phyloP scores from a whole-genome alignment of 2,329 filamentous ascomycete genomes.

The Furcasterigmium furcatum region DNA sequence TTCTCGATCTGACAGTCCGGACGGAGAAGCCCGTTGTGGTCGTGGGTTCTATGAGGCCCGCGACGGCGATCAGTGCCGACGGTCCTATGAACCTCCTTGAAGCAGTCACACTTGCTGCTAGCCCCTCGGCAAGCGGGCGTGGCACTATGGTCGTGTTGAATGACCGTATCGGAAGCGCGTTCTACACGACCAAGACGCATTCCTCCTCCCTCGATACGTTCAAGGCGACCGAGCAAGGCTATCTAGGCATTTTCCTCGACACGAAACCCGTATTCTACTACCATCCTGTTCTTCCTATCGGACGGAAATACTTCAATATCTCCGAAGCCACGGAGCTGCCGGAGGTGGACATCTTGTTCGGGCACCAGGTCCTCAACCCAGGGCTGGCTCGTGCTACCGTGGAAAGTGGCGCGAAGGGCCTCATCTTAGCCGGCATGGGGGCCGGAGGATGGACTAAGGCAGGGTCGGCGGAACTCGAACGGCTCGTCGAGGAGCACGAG shows the following conservation, averaged over 20 bases:
- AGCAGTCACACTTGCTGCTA: slow-evolving; percentile 53
- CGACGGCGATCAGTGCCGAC: slow-evolving; percentile 60
- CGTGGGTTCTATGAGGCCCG: slow-evolving; percentile 61
- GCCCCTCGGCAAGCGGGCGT: slow-evolving; percentile 38
- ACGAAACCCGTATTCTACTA: slow-evolving; percentile 60
- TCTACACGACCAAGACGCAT: slow-evolving; percentile 59
- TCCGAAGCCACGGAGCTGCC: slow-evolving; percentile 35
- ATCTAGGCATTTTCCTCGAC: slow-evolving; percentile 55
- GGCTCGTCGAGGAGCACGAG: slow-evolving; percentile 38
- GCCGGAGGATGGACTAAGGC: slow-evolving; percentile 44
- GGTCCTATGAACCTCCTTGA: slow-evolving; percentile 61
- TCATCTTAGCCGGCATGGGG: slow-evolving; percentile 54
- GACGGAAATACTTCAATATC: slow-evolving; percentile 40
- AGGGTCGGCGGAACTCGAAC: slow-evolving; percentile 35
- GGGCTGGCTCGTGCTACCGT: slow-evolving; percentile 43
- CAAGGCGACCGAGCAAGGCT: slow-evolving; percentile 52
- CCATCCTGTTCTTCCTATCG: slow-evolving; percentile 42
- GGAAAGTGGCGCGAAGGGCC: slow-evolving; percentile 46
- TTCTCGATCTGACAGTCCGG: slow-evolving; percentile 54
- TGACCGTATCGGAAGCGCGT: slow-evolving; percentile 42
- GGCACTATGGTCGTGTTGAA: slow-evolving; percentile 60
- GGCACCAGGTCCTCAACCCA: slow-evolving; percentile 49
- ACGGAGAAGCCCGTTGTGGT: slow-evolving; percentile 57
- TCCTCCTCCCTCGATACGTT: slow-evolving; percentile 63
- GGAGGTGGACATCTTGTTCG: slow-evolving; percentile 53